These are phyloP conservation scores for Lepidium africanum DNA, from an alignment of 345 rosid genomes.

Conservation along the genomic window DNA sequence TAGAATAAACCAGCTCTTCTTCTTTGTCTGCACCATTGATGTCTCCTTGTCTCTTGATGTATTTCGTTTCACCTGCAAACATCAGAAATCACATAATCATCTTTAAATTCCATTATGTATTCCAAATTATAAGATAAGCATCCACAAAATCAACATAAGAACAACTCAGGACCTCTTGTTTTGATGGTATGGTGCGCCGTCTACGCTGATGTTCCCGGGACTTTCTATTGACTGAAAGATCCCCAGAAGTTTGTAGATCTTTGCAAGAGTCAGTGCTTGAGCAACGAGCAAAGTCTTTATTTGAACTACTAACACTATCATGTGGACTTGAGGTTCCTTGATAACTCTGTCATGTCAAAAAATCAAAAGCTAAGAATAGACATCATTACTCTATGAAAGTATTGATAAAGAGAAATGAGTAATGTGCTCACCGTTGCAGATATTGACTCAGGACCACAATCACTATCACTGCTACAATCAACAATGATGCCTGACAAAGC, in stretches of 20 bases:
- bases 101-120: not conserved
- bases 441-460: not conserved
- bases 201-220: not conserved
- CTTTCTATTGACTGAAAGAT: not conserved
- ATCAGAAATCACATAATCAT: not conserved
- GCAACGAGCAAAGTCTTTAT: not conserved
- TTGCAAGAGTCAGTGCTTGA: conserved; percentile 10
- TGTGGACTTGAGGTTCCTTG: conserved; percentile 8
- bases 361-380: too few relatives aligned
- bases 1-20: not conserved
- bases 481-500: conserved; percentile 1
- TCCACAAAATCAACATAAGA: not conserved
- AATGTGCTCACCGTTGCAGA: not conserved
- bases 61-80: not conserved
- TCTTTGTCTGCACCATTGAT: conserved; percentile 4
- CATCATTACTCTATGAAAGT: too few relatives aligned
- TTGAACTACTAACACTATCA: not conserved
- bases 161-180: not conserved
- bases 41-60: not conserved
- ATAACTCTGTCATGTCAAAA: conserved; percentile 13
- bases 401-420: not conserved
- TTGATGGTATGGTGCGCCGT: not conserved
- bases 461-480: not conserved
- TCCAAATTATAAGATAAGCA: not conserved
- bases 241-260: not conserved